phyloP scores from a whole-genome alignment of 1,284 basidiomycete species.

The Boletus sp. region DNA sequence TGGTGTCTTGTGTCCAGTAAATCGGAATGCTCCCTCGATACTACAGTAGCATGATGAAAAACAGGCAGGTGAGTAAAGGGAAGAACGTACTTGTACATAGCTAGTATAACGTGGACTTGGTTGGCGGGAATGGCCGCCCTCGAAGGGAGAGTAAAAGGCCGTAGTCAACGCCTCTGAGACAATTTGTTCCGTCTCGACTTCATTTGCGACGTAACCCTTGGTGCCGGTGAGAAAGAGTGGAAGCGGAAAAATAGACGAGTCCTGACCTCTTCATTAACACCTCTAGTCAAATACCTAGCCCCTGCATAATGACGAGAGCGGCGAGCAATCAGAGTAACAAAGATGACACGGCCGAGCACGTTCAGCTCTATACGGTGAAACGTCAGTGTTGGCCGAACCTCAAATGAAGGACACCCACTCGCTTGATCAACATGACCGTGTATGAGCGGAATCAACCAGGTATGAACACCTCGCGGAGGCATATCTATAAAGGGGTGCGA shows the following conservation, averaged over 20 bases:
- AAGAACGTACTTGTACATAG: slow-evolving; percentile 75
- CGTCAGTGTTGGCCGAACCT: neutral
- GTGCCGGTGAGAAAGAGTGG: slow-evolving; percentile 2
- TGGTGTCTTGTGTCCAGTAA: slow-evolving; percentile 95
- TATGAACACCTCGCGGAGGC: slow-evolving; percentile 38
- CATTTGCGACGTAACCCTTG: slow-evolving; percentile 97
- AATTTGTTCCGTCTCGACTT: slow-evolving; percentile 99
- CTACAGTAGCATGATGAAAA: slow-evolving; percentile 43
- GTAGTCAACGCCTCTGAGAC: slow-evolving; percentile 95
- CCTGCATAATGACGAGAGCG: slow-evolving; percentile 96
- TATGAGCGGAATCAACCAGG: slow-evolving; percentile 92
- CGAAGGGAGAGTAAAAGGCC: slow-evolving; percentile 76
- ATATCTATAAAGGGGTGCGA: slow-evolving; percentile 58
- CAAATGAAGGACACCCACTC: slow-evolving; percentile 58
- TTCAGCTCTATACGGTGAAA: slow-evolving; percentile 73
- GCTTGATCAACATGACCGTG: slow-evolving; percentile 99
- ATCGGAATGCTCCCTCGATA: slow-evolving; percentile 96
- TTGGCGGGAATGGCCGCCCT: slow-evolving; percentile 45
- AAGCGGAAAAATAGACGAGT: neutral
- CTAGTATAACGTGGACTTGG: slow-evolving; percentile 90
- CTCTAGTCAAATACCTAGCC: slow-evolving; percentile 93
- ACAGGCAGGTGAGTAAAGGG: neutral
- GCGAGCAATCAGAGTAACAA: slow-evolving; percentile 93
- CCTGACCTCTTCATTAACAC: slow-evolving; percentile 86
- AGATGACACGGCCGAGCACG: slow-evolving; percentile 89